phyloP scores from a whole-genome alignment of 2,329 filamentous ascomycete genomes.

The Thielaviopsis euricoi region DNA sequence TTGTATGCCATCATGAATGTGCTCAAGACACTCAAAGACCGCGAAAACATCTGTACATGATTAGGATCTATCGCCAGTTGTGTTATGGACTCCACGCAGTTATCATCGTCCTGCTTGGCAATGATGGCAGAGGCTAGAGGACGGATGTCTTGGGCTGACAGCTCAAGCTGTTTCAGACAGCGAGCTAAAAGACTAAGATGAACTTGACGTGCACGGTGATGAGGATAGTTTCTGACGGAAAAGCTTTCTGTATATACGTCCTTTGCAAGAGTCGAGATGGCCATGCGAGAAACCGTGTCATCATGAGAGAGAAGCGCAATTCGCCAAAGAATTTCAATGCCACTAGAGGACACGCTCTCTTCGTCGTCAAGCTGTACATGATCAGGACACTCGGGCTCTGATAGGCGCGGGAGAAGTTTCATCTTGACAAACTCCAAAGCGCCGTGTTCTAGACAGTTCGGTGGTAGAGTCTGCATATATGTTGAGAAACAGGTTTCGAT shows the following conservation, averaged over 20 bases:
- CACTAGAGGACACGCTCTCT: conserved; percentile 33
- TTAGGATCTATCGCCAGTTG: conserved; percentile 25
- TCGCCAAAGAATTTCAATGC: conserved; percentile 63
- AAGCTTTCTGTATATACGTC: conserved; percentile 51
- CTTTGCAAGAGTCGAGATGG: conserved; percentile 52
- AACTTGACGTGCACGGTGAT: conserved; percentile 33
- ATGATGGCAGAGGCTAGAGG: conserved; percentile 23
- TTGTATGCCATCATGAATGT: conserved; percentile 52
- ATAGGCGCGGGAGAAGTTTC: conserved; percentile 29
- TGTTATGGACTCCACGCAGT: conserved; percentile 13
- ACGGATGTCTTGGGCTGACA: conserved; percentile 30
- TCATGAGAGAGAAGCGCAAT: conserved; percentile 56
- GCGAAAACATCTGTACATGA: conserved; percentile 47
- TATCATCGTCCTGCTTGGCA: conserved; percentile 18
- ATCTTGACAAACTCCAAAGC: conserved; percentile 46
- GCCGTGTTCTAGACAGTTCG: conserved; percentile 41
- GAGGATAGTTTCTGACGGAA: conserved; percentile 32
- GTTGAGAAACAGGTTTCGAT: conserved; percentile 34
- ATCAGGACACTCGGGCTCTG: conserved; percentile 20
- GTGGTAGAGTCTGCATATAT: conserved; percentile 40
- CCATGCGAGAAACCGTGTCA: conserved; percentile 46
- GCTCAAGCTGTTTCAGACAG: conserved; percentile 53
- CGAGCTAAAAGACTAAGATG: conserved; percentile 58
- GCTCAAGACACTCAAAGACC: conserved; percentile 51
- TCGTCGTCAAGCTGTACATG: conserved; percentile 34